Percentiles rank a stretch among this genome's conserved stretches.
These are phyloP conservation scores for Aegilops umbellulata DNA, from an alignment of 176 grass and related monocot genomes.

Conservation along the genomic window DNA sequence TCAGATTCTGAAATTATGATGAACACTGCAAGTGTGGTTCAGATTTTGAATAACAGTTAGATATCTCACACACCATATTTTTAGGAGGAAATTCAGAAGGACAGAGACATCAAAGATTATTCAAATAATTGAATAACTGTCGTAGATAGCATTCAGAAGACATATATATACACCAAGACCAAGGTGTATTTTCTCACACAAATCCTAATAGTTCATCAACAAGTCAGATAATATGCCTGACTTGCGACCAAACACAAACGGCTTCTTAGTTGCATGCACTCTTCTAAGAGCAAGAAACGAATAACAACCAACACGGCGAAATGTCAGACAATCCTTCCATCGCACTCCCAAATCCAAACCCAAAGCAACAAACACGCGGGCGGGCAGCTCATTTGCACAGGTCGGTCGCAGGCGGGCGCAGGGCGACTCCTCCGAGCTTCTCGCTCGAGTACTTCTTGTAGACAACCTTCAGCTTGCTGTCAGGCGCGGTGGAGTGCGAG, in stretches of 20 bases:
- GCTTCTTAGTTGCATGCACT: too few species aligned
- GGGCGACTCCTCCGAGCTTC: constrained; percentile 61
- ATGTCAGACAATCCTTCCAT: constrained; percentile 46
- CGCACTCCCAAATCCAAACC: constrained; percentile 1
- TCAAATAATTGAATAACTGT: neutral
- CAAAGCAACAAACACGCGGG: neutral
- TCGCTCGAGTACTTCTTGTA: constrained; percentile 81
- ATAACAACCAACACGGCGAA: constrained; percentile 25
- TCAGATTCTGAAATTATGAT: too few species aligned
- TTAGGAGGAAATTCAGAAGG: neutral
- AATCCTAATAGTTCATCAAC: constrained; percentile 11
- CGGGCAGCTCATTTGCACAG: constrained; percentile 32
- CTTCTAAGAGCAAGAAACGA: too few species aligned
- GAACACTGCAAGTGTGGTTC: too few species aligned
- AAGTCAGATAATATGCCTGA: constrained; percentile 42
- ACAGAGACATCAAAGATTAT: neutral
- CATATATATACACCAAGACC: constrained; percentile 37
- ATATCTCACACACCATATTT: too few species aligned
- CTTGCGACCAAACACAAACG: neutral
- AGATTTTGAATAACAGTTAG: too few species aligned
- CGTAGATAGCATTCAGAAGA: constrained; percentile 6
- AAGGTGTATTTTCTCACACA: constrained; percentile 27
- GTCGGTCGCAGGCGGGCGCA: constrained; percentile 45
- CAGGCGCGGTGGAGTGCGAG: constrained; percentile 44
- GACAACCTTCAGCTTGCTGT: constrained; percentile 67